Evolutionary conservation across 116 monocot species (phyloP).

Genomic region (Dioscorea cayenensis): DNA sequence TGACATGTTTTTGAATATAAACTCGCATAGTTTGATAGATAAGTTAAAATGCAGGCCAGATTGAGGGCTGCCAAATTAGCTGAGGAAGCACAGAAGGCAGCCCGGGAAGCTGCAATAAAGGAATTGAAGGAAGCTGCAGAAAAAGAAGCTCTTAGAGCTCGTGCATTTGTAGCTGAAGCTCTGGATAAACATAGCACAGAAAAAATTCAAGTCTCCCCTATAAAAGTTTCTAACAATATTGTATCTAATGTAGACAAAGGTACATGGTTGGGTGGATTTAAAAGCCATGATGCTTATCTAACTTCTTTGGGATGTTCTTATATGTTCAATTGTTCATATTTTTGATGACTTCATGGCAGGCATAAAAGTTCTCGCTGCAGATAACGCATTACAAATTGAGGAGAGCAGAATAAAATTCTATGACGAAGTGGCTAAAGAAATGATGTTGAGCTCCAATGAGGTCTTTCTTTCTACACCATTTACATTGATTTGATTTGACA

Average conservation of each 20-base stretch:
- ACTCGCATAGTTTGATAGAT: neutral
- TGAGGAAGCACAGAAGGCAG: constrained; percentile 50
- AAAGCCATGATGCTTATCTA: too few relatives aligned
- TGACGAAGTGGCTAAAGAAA: constrained; percentile 28
- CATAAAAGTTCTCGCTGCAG: constrained; percentile 51
- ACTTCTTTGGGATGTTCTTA: too few relatives aligned
- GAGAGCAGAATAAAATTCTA: constrained; percentile 34
- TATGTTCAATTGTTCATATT: too few relatives aligned
- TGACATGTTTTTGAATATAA: neutral
- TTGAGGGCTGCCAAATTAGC: constrained; percentile 52
- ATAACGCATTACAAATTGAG: constrained; percentile 60
- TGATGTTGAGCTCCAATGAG: constrained; percentile 18
- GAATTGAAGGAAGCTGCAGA: constrained; percentile 38
- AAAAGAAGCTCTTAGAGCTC: constrained; percentile 29
- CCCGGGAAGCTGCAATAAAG: constrained; percentile 54
- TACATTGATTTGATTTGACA: neutral
- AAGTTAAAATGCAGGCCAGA: constrained; percentile 30
- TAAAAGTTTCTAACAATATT: neutral
- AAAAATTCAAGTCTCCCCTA: neutral
- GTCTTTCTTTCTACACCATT: constrained; percentile 6
- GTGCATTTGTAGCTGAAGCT: constrained; percentile 8
- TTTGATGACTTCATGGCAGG: constrained; percentile 19
- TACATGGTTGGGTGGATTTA: neutral
- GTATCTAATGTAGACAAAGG: neutral
- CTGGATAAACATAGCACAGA: too few relatives aligned